phyloP scores from a whole-genome alignment of 139 green algal species.

The Chlamydomonas sp. region DNA sequence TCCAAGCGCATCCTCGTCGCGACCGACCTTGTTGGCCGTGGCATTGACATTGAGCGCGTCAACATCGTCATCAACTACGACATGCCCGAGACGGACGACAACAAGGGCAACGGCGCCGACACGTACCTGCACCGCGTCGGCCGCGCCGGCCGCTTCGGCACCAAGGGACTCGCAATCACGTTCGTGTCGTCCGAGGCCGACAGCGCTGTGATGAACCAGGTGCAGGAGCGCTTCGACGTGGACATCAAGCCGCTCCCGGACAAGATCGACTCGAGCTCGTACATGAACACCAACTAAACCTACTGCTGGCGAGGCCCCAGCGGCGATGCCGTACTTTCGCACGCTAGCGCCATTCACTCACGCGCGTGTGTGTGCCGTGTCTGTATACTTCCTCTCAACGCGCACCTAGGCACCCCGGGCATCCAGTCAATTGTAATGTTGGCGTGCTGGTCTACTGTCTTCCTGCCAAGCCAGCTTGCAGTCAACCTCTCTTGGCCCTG shows the following conservation, averaged over 20 bases:
- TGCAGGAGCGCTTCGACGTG: conserved; percentile 97
- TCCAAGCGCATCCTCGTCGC: conserved; percentile 92
- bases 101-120: conserved; percentile 88
- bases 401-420: no score
- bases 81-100: conserved; percentile 92
- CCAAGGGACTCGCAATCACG: conserved; percentile 98
- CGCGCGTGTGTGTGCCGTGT: no score
- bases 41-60: conserved; percentile 98
- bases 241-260: conserved; percentile 96
- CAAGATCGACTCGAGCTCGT: conserved; percentile 71
- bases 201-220: conserved; percentile 72
- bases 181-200: conserved; percentile 90
- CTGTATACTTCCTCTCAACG: no score
- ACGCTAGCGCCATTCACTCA: no score
- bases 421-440: no score
- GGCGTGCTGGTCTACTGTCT: no score
- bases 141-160: conserved; percentile 94
- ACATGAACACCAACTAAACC: conserved; percentile 50
- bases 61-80: conserved; percentile 99
- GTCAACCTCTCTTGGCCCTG: no score
- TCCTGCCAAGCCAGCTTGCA: no score
- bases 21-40: conserved; percentile 95
- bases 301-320: no score
- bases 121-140: conserved; percentile 97
- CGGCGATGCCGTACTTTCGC: no score